Percentiles rank a stretch among this genome's conserved stretches.
Evolutionary conservation across 1,284 basidiomycete genomes (phyloP).

Genomic region (Sporisorium iseilematis-ciliati): DNA sequence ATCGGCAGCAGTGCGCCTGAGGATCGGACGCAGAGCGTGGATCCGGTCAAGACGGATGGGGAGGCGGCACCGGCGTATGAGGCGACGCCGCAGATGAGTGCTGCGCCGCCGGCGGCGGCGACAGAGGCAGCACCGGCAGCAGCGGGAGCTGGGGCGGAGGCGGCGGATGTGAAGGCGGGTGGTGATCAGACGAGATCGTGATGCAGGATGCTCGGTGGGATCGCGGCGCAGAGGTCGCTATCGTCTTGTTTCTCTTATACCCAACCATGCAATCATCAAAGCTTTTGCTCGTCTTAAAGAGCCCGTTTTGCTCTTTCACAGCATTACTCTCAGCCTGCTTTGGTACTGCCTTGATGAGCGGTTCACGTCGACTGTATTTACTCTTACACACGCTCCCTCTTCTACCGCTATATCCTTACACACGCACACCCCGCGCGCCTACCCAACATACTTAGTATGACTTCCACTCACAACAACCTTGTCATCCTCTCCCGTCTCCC

Average conservation of each 20-base stretch:
- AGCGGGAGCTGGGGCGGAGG: background rate
- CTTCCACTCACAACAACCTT: constrained; percentile 36
- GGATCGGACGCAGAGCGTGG: constrained; percentile 16
- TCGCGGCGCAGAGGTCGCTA: background rate
- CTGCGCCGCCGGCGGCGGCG: background rate
- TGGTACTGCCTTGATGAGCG: no score
- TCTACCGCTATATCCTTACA: no score
- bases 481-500: constrained; percentile 32
- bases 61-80: constrained; percentile 28
- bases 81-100: constrained; percentile 38
- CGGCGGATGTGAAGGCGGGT: background rate
- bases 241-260: background rate
- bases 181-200: background rate
- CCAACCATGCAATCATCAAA: background rate
- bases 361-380: no score
- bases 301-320: no score
- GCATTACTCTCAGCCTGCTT: no score
- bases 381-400: no score
- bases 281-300: no score
- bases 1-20: constrained; percentile 23
- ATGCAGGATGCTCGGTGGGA: background rate
- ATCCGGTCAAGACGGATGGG: background rate
- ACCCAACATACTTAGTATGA: constrained; percentile 55
- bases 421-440: background rate
- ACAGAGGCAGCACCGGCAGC: background rate